Evolutionary conservation across 371 early-diverging fungal genomes (phyloP).

Genomic region (Lichtheimia corymbifera): DNA sequence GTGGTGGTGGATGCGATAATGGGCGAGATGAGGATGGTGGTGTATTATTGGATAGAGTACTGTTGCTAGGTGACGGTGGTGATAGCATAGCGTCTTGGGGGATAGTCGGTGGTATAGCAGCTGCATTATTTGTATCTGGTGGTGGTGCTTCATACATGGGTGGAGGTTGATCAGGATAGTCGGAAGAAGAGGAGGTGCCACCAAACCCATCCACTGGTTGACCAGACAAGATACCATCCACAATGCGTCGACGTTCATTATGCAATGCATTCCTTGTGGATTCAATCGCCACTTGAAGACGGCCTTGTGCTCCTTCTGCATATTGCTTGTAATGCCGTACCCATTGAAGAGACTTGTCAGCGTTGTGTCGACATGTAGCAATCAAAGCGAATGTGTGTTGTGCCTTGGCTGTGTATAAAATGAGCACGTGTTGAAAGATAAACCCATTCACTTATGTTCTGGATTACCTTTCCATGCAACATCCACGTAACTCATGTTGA

Average conservation of each 20-base stretch:
- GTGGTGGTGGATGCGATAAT: neutral
- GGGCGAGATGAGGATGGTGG: neutral
- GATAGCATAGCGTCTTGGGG: neutral
- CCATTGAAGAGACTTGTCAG: slow-evolving; percentile 19
- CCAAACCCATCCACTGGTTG: slow-evolving; percentile 8
- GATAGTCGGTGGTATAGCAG: neutral
- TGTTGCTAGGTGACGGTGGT: neutral
- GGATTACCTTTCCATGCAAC: slow-evolving; percentile 40
- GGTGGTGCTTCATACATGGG: slow-evolving; percentile 24
- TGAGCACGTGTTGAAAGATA: neutral
- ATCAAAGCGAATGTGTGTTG: slow-evolving; percentile 16
- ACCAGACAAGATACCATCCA: slow-evolving; percentile 17
- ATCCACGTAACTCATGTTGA: slow-evolving; percentile 32
- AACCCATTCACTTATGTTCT: neutral
- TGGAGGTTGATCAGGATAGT: slow-evolving; percentile 12
- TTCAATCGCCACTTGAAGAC: slow-evolving; percentile 16
- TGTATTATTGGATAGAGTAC: neutral
- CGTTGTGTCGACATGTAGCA: slow-evolving; percentile 14
- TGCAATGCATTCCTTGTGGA: slow-evolving; percentile 17
- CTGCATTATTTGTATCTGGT: slow-evolving; percentile 10
- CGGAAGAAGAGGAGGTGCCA: neutral
- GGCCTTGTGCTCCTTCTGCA: slow-evolving; percentile 19
- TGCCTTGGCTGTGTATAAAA: slow-evolving; percentile 15
- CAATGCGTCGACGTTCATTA: slow-evolving; percentile 21
- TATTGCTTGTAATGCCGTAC: slow-evolving; percentile 22